Base-by-base conservation (phyloP, 1,284 basidiomycete species). In the Vanrija sp. region DNA sequence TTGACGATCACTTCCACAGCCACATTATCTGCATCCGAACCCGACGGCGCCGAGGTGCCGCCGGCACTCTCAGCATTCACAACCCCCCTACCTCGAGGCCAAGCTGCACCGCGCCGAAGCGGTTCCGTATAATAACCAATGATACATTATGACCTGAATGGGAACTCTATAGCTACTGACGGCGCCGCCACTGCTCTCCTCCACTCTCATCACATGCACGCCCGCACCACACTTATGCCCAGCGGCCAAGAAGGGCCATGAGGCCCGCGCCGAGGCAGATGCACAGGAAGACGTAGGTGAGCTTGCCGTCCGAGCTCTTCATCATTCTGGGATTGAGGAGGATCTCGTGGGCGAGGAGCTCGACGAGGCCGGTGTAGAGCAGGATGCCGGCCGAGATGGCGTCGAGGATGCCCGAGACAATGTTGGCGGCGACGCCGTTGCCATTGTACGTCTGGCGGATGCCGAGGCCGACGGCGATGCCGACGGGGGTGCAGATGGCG, bases 341-440 rank as follows among this genome's bases (percentile, higher is more conserved):
- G 75, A 97, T 93, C 67, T 95, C 92, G 70, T 95, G 92, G 0
- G 90, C 92, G 45, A 97, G 81, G 1, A 95, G 81, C 84, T 95
- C 91, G 25, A 94, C 91, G 24, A 94, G 79, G 48, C 67, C 92
- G 0, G 93, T 95, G 75, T 95, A 97, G 15, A 95, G 78, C 51
- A 98, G 75, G 66, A 98, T 91, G 4, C 94, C 94, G 0, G 89
- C 82, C 53, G 88, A 92, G 43, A 90, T 75, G 10, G 91, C 82
- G 69, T 97, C 92, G 64, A 97, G 80, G 1, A 89, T 77, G 20
- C 94, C 94, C 53, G 84, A 85, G 57, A 91, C 86, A 59, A 93
- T 87, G 47, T 82, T 84, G 4, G 89, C 87, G 0, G 81, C 86
- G 0, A 84, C 76, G 53, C 84, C 85, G 51, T 79, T 83, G 1